Percentiles rank a stretch among this genome's conserved stretches.
These are phyloP conservation scores for Penicillium sp. DNA, from an alignment of 2,329 filamentous ascomycete genomes.

Conservation along the genomic window DNA sequence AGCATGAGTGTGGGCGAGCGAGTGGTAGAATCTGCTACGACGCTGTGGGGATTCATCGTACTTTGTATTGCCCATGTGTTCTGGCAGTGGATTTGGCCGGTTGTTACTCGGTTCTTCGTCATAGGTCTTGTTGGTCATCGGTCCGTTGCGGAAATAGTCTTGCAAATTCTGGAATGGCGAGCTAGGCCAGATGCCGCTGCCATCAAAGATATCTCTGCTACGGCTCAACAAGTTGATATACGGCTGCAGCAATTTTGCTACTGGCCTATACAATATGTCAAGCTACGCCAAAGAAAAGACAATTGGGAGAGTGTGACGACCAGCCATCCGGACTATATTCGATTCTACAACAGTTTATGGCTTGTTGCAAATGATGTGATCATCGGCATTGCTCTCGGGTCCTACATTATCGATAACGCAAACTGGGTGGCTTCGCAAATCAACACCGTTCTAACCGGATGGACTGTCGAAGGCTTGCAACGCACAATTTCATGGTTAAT, in stretches of 20 bases:
- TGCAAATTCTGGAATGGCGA: conserved; percentile 84
- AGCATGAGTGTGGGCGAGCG: conserved; percentile 91
- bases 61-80: conserved; percentile 72
- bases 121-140: conserved; percentile 78
- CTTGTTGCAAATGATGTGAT: conserved; percentile 98
- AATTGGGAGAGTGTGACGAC: conserved; percentile 96
- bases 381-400: conserved; percentile 93
- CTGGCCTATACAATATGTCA: conserved; percentile 96
- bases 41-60: conserved; percentile 76
- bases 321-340: conserved; percentile 95
- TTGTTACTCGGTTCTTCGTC: conserved; percentile 75
- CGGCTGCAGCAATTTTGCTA: conserved; percentile 98
- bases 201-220: conserved; percentile 93
- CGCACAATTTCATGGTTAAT: conserved; percentile 93
- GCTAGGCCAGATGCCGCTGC: conserved; percentile 77
- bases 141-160: conserved; percentile 75
- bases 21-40: conserved; percentile 90
- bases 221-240: conserved; percentile 96
- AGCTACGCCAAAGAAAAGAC: conserved; percentile 81
- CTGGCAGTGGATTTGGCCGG: conserved; percentile 75
- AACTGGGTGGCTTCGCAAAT: conserved; percentile 81
- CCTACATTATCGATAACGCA: conserved; percentile 95
- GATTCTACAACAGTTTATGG: conserved; percentile 99
- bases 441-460: conserved; percentile 73
- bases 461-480: conserved; percentile 86